Percentiles rank a stretch among this genome's conserved stretches.
These are phyloP conservation scores for Aegilops longissima DNA, from an alignment of 176 grass and related monocot genomes.

Conservation along the genomic window DNA sequence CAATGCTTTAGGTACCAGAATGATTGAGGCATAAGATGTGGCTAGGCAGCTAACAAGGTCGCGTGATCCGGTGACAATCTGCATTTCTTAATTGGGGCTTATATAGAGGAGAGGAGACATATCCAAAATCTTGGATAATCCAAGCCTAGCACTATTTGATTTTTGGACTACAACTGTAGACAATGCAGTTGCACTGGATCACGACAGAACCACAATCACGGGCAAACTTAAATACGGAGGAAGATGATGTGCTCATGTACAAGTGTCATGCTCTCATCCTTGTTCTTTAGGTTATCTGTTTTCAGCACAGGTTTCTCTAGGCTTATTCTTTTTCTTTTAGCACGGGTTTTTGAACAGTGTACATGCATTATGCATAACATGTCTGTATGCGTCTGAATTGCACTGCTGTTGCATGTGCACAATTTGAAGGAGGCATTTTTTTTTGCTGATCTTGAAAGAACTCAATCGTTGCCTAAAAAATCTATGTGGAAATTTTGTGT, in stretches of 20 bases:
- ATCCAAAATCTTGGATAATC: slow-evolving; percentile 24
- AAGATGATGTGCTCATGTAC: background rate
- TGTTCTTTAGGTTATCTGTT: background rate
- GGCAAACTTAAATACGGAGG: background rate
- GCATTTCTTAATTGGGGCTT: background rate
- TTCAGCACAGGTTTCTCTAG: background rate
- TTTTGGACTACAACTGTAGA: slow-evolving; percentile 2
- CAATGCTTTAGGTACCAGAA: no score
- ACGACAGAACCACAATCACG: slow-evolving; percentile 33
- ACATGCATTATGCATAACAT: slow-evolving; percentile 8
- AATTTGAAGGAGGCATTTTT: background rate
- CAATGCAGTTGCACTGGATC: slow-evolving; percentile 19
- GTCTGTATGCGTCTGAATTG: background rate
- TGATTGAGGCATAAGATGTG: no score
- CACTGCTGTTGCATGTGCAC: background rate
- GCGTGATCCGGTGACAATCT: background rate
- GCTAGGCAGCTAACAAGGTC: no score
- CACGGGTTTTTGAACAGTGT: background rate
- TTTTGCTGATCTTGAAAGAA: no score
- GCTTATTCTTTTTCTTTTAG: background rate
- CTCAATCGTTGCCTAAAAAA: no score
- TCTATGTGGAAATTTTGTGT: no score
- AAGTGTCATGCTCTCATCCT: no score
- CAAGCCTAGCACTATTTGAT: background rate
- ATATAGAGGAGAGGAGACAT: background rate